Evolutionary conservation across 306 rosid species (phyloP).

Genomic region (Pterocarpus santalinus): DNA sequence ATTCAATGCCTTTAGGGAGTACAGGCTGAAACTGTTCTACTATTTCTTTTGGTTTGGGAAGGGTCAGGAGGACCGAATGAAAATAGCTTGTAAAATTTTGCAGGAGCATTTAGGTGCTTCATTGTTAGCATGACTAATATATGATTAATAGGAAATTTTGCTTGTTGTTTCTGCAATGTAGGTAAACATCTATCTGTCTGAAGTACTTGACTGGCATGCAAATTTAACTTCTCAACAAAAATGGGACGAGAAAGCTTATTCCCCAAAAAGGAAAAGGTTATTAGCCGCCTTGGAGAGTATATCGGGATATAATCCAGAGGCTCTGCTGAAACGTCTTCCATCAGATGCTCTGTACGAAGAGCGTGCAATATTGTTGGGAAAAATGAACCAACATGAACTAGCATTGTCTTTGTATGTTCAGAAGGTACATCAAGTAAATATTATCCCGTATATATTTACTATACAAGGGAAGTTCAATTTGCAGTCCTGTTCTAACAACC

Average conservation of each 20-base stretch:
- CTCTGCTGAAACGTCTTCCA: conserved; percentile 84
- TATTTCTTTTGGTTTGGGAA: neutral
- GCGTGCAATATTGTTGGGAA: conserved; percentile 90
- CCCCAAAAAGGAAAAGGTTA: conserved; percentile 83
- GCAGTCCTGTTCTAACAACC: conserved; percentile 21
- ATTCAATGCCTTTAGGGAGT: conserved; percentile 21
- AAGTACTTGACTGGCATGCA: conserved; percentile 90
- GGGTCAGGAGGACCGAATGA: neutral
- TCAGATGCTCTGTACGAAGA: conserved; percentile 89
- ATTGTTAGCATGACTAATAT: conserved; percentile 20
- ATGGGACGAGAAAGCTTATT: conserved; percentile 92
- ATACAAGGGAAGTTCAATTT: conserved; percentile 3
- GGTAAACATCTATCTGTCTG: conserved; percentile 90
- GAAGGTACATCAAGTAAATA: conserved; percentile 64
- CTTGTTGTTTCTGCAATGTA: conserved; percentile 54
- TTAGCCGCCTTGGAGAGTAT: conserved; percentile 82
- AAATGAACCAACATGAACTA: conserved; percentile 97
- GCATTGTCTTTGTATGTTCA: conserved; percentile 92
- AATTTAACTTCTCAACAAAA: conserved; percentile 73
- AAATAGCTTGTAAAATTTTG: neutral
- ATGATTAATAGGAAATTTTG: conserved; percentile 8
- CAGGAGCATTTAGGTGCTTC: conserved; percentile 23
- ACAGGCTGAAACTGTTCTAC: conserved; percentile 16
- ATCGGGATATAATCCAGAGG: conserved; percentile 88
- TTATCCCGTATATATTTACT: conserved; percentile 3